Conservation (phyloP, 116 monocot species). For the Trichopus zeylanicus region DNA sequence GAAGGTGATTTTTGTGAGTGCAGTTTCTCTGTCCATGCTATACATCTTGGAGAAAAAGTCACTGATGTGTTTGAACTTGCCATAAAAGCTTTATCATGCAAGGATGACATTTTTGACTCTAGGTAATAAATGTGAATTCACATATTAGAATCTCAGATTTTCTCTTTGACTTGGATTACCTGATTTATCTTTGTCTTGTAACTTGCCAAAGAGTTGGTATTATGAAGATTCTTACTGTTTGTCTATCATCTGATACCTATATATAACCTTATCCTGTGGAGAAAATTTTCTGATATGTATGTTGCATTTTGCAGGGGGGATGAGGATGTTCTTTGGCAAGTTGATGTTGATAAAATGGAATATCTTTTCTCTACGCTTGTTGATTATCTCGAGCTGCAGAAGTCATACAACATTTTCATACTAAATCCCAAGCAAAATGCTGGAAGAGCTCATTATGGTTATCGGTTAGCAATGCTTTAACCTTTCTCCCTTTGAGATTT, state of each 20-base stretch:
- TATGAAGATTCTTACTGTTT: too few species aligned
- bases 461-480: conserved; percentile 40
- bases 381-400: conserved; percentile 63
- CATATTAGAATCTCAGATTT: not conserved
- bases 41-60: conserved; percentile 85
- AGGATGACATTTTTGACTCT: conserved; percentile 50
- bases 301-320: conserved; percentile 45
- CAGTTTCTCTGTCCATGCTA: conserved; percentile 95
- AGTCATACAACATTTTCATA: conserved; percentile 86
- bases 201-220: too few species aligned
- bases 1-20: conserved; percentile 14
- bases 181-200: too few species aligned
- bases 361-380: conserved; percentile 68
- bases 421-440: conserved; percentile 60
- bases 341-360: conserved; percentile 77
- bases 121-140: conserved; percentile 31
- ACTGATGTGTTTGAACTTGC: conserved; percentile 83
- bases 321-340: conserved; percentile 71
- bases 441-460: conserved; percentile 64
- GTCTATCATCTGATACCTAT: too few species aligned
- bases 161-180: too few species aligned
- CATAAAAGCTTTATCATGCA: conserved; percentile 67
- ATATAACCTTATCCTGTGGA: not conserved
- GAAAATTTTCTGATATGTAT: conserved; percentile 3
- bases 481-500: not conserved